Conservation (phyloP, 495 filamentous ascomycete genomes). For the Diplogelasinospora grovesii region DNA sequence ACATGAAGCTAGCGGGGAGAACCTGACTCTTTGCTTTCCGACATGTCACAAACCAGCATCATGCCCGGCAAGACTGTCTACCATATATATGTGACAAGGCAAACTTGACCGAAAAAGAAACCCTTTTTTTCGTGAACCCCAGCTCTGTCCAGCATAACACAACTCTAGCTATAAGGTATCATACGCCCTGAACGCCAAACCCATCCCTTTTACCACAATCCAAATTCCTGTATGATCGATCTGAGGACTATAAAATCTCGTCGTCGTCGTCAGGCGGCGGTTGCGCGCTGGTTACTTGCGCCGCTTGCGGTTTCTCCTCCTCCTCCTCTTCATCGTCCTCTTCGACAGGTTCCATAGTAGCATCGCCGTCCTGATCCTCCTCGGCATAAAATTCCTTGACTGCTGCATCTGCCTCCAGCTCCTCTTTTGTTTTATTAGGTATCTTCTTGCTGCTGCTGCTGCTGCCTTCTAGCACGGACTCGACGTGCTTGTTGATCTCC, state of each 20-base stretch:
- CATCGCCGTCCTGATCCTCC: constrained; percentile 20
- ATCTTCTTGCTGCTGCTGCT: constrained; percentile 13
- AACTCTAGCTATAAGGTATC: too few relatives aligned
- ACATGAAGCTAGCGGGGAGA: too few relatives aligned
- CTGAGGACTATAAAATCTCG: constrained; percentile 18
- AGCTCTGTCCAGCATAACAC: too few relatives aligned
- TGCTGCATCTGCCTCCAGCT: constrained; percentile 14
- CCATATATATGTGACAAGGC: too few relatives aligned
- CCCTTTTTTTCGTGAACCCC: too few relatives aligned
- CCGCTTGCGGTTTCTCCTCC: constrained; percentile 9
- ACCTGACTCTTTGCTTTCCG: too few relatives aligned
- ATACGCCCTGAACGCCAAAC: constrained; percentile 7
- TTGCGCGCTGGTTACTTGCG: background rate
- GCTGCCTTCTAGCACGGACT: background rate
- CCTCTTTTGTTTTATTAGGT: constrained; percentile 3
- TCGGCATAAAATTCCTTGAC: constrained; percentile 18
- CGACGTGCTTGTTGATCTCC: constrained; percentile 45
- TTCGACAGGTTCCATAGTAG: too few relatives aligned
- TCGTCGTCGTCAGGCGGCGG: constrained; percentile 11
- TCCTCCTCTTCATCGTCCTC: constrained; percentile 19
- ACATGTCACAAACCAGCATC: too few relatives aligned
- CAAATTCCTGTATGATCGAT: background rate
- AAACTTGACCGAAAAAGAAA: too few relatives aligned
- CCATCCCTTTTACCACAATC: background rate
- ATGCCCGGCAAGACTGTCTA: too few relatives aligned